Base-by-base conservation (phyloP, 192 early-diverging fungal species). In the Phlyctochytrium arcticum region DNA sequence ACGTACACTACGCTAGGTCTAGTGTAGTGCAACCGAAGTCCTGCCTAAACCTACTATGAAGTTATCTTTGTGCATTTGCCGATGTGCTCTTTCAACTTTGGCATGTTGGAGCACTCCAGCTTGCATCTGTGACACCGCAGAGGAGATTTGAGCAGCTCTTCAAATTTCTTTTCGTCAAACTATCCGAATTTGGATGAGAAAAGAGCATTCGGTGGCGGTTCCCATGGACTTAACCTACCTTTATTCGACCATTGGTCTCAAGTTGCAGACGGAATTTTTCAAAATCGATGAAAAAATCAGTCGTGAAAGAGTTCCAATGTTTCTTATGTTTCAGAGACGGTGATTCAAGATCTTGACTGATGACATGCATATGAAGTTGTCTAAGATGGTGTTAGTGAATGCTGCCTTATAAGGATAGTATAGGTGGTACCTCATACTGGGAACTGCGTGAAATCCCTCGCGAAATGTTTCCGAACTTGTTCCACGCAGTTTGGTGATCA, bases 271-370 rank as follows among this genome's bases (percentile, higher is more conserved):
- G 64, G 2, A 85, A 75, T 21, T 69, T 32, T 4, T 77, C 68
- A 23, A 74, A 70, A 15, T 67, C 37, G 9, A 72, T 55, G 54
- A 89, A 89, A 55, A 87, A 89, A 1, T 31, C 8, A 0, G 82
- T 85, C 5, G 77, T 84, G 62, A 89, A 89, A 24, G 84, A 80
- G 57, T 83, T 83, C 78, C 79, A 89, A 62, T 89, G 87, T 27
- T 74, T 70, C 62, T 87, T 87, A 34, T 67, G 74, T 44, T 80
- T 86, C 19, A 89, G 69, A 2, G 49, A 34, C 0, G 64, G 34
- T 1, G 80, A 74, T 26, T 74, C 62, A 63, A 87, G 82, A 49
- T 89, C 87, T 49, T 82, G 76, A 21, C 76, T 75, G 27, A 89
- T 82, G 9, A 89, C 68, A 58, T 89, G 87, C 60, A 89, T 33